A percentile compares a stretch with the other conserved stretches of the same genome.
Evolutionary conservation across 768 basidiomycete species (phyloP).

Genomic region (Strobilomyces confusus): DNA sequence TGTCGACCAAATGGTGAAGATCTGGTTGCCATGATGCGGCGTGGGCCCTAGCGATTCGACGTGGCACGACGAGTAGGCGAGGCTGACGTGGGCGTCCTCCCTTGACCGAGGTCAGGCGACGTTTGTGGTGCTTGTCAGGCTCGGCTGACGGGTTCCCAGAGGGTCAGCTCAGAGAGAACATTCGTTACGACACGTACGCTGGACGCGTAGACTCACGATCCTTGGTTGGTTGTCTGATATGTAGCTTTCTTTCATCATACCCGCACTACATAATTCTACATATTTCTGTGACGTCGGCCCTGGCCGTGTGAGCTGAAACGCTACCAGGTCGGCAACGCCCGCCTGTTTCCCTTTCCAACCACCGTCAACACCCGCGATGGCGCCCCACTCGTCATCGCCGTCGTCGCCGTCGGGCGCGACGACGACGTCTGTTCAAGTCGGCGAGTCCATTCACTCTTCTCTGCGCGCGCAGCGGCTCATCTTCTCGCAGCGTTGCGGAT

Average conservation of each 20-base stretch:
- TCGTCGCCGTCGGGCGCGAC: conserved; percentile 54
- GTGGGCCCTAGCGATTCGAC: not conserved
- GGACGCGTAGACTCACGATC: conserved; percentile 29
- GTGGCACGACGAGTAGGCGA: conserved; percentile 7
- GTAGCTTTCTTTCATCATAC: conserved; percentile 27
- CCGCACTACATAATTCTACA: conserved; percentile 33
- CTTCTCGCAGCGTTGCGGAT: conserved; percentile 74
- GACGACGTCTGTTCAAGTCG: conserved; percentile 92
- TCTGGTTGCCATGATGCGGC: conserved; percentile 51
- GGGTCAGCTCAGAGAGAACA: conserved; percentile 3
- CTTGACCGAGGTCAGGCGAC: conserved; percentile 17
- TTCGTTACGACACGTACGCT: conserved; percentile 26
- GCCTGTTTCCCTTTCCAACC: conserved; percentile 26
- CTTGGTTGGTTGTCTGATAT: conserved; percentile 24
- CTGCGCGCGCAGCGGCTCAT: not conserved
- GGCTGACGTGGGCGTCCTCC: conserved; percentile 13
- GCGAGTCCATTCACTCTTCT: conserved; percentile 44
- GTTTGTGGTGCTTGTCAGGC: not conserved
- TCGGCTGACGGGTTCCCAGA: conserved; percentile 10
- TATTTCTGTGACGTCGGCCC: conserved; percentile 17
- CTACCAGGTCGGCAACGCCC: conserved; percentile 26
- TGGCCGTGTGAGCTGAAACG: conserved; percentile 25
- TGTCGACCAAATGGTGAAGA: conserved; percentile 63
- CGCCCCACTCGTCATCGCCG: conserved; percentile 64
- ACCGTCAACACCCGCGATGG: conserved; percentile 48